Evolutionary conservation across 2,329 filamentous ascomycete species (phyloP), one percentile per base, ranked within the genome.

Genomic region (Alternaria metachromatica): DNA sequence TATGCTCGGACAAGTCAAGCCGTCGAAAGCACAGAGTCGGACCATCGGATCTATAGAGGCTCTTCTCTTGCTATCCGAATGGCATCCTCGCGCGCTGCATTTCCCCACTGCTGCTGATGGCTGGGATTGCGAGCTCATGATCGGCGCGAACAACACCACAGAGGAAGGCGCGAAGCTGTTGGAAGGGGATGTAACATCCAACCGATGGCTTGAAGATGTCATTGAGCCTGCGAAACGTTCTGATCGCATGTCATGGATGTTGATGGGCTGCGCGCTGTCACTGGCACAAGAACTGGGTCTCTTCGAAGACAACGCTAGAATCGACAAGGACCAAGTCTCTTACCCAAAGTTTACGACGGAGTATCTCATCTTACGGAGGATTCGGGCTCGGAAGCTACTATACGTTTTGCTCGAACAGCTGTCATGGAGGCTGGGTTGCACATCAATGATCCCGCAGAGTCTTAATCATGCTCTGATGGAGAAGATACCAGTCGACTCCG

Each of bases 161-260:
- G 77, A 77, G 9, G 76, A 78, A 28, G 78, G 65, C 45, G 74
- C 63, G 50, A 80, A 69, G 56, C 68, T 75, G 13, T 72, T 79
- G 20, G 76, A 80, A 62, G 78, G 75, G 20, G 76, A 78, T 20
- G 72, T 77, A 13, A 77, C 73, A 4, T 78, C 80, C 5, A 83
- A 79, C 58, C 73, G 82, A 54, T 87, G 85, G 84, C 76, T 85
- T 2, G 82, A 86, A 50, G 85, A 87, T 65, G 85, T 87, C 37
- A 84, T 87, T 44, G 82, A 86, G 44, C 85, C 86, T 3, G 84
- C 86, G 2, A 83, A 83, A 62, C 78, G 84, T 59, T 87, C 84
- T 0, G 86, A 87, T 68, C 82, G 86, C 3, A 88, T 88, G 86
- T 87, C 86, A 1, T 88, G 86, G 86, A 88, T 87, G 83, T 69